A percentile compares a stretch with the other conserved stretches of the same genome.
phyloP scores from a whole-genome alignment of 148 eudicot species.

The Cornus kousa region DNA sequence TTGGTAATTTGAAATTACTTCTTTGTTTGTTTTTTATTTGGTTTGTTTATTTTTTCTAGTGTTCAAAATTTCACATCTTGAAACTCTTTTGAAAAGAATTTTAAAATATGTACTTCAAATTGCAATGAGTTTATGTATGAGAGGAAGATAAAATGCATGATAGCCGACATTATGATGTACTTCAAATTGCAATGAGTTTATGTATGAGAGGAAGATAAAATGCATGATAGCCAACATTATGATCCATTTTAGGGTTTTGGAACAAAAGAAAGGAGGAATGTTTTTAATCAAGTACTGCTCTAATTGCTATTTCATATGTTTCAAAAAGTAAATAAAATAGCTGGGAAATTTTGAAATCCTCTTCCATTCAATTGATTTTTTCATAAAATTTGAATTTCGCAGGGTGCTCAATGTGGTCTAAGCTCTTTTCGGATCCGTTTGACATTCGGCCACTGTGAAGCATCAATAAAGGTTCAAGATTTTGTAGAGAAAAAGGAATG shows the following conservation, averaged over 20 bases:
- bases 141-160: neutral
- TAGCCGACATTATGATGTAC: neutral
- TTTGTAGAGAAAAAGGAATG: constrained; percentile 37
- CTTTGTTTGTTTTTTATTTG: neutral
- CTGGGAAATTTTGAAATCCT: neutral
- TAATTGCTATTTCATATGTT: neutral
- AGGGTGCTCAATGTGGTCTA: constrained; percentile 56
- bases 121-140: neutral
- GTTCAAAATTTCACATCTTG: constrained; percentile 2
- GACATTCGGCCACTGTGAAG: constrained; percentile 52
- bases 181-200: neutral
- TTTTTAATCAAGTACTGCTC: neutral
- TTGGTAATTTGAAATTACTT: constrained; percentile 47
- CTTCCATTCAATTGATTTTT: constrained; percentile 9
- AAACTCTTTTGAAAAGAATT: neutral
- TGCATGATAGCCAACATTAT: neutral
- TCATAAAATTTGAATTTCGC: constrained; percentile 25
- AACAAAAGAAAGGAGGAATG: neutral
- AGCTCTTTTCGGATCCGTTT: constrained; percentile 74
- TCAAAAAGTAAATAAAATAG: neutral
- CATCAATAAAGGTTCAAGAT: constrained; percentile 23
- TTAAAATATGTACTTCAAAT: neutral
- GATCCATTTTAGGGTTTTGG: neutral
- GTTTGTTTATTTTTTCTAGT: neutral
- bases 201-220: neutral